Evolutionary conservation across 495 filamentous ascomycete species (phyloP), one percentile per base, ranked within the genome.

Genomic region (Usnea hakonensis): DNA sequence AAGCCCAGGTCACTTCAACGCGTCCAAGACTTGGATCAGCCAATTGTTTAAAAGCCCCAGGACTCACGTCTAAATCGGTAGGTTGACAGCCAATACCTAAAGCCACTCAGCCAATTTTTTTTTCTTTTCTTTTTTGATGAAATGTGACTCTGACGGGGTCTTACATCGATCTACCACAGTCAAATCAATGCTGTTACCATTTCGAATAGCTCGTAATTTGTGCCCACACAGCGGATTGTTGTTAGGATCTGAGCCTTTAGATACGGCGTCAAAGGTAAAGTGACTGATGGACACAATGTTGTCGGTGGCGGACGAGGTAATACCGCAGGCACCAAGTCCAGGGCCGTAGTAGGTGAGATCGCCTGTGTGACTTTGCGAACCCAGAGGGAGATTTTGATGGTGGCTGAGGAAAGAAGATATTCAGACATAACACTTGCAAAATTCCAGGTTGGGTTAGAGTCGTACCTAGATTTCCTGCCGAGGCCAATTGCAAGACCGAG

Each of bases 111-210:
- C 46, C 16, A 33, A 2, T 30, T 16, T 3, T 9, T 33, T 33
- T 9, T 26, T 16, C 3, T 9, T 33, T 33, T 9, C n/a, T n/a
- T n/a, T n/a, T n/a, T n/a, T n/a, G n/a, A n/a, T 14, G 41, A 2
- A 36, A 9, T 23, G 8, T 61, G 13, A 33, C 28, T 17, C 17
- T 60, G 4, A 46, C 50, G 28, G 32, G 30, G 13, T 30, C 17
- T 68, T 78, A 74, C 90, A 93, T 37, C 89, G 75, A 76, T 94
- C 90, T 17, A 90, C 87, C 1, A 95, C 84, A 44, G 71, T 85
- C 6, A 91, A 82, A 69, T 87, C 85, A 0, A 89, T 76, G 41
- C 78, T 83, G 28, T 70, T 70, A n/a, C 77, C 79, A 36, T 78
- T 74, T 33, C 84, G 71, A 48, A 71, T 74, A 8, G 87, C 75